Evolutionary conservation across 2,329 filamentous ascomycete species (phyloP).

Genomic region (Zasmidium citrigriseum): DNA sequence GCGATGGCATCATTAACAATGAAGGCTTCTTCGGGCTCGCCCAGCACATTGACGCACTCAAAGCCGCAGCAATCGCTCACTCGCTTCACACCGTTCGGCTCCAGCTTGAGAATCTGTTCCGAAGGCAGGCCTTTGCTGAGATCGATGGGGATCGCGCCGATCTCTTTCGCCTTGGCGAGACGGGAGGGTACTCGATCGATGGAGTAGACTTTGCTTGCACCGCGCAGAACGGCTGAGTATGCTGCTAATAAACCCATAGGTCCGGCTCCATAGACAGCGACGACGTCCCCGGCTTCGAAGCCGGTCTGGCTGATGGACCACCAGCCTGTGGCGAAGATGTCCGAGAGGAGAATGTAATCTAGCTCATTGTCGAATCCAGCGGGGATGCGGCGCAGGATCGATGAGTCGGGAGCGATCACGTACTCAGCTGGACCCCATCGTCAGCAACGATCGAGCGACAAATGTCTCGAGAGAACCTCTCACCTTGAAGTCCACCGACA

Average conservation of each 20-base stretch:
- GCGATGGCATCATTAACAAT: not conserved
- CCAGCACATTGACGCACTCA: not conserved
- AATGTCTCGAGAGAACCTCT: too few species aligned
- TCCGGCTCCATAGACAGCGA: not conserved
- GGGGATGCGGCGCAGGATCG: not conserved
- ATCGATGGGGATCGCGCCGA: not conserved
- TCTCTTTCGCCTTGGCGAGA: not conserved
- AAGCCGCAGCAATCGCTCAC: not conserved
- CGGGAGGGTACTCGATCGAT: not conserved
- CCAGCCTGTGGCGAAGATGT: not conserved
- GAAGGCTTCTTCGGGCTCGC: not conserved
- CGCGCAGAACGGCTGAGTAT: not conserved
- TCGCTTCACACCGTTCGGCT: not conserved
- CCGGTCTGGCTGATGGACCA: not conserved
- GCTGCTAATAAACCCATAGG: not conserved
- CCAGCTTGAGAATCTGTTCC: not conserved
- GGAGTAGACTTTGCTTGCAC: not conserved
- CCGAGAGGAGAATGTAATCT: not conserved
- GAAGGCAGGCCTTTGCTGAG: not conserved
- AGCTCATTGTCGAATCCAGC: constrained; percentile 1
- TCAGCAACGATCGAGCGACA: too few species aligned
- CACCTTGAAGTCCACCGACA: not conserved
- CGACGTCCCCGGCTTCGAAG: not conserved
- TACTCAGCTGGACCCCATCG: too few species aligned
- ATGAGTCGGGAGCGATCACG: not conserved